Base-by-base conservation (phyloP, 2,329 filamentous ascomycete genomes). In the Lomentospora prolificans region DNA sequence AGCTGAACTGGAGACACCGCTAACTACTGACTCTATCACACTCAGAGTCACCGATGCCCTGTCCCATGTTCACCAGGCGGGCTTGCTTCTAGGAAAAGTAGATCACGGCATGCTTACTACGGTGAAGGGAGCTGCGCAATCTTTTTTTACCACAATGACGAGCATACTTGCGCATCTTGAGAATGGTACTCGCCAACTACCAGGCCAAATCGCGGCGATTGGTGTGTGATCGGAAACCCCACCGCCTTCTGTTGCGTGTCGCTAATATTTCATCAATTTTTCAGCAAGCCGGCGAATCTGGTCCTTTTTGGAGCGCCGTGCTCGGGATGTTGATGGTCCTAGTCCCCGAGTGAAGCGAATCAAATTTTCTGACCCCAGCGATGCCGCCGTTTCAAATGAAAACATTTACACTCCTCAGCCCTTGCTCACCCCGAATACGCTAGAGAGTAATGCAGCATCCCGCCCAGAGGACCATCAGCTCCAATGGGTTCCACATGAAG, bases 121-220 rank as follows among this genome's bases (percentile, higher is more conserved):
- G 12, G 19, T 22, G 1, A 27, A 30, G 3, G 53, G n/a, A n/a
- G 19, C 28, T 14, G 30, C 28, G 10, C 28, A 22, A 25, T 8
- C 30, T 31, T 24, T 33, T 5, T n/a, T 27, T 12, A 33, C n/a
- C 27, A 55, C 14, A 7, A 55, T 55, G 53, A 39, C 46, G 30
- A 31, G n/a, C 22, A 24, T 55, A 2, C 33, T 55, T 14, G 22
- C 41, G 14, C 39, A 44, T 9, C 24, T 52, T 9, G 50, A 52
- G 24, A 24, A 17, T 25, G 50, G 50, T n/a, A 36, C 50, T n/a
- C 50, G 50, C 19, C 50, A 52, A 25, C 36, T 52, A 19, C 50
- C 50, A 19, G 50, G 27, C n/a, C 50, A 52, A 19, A 33, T 52
- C 36, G 27, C 28, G 4, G 25, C 27, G n/a, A 36, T 52, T 14